Conservation (phyloP, 192 early-diverging fungal species). For the Linnemannia hyalina region DNA sequence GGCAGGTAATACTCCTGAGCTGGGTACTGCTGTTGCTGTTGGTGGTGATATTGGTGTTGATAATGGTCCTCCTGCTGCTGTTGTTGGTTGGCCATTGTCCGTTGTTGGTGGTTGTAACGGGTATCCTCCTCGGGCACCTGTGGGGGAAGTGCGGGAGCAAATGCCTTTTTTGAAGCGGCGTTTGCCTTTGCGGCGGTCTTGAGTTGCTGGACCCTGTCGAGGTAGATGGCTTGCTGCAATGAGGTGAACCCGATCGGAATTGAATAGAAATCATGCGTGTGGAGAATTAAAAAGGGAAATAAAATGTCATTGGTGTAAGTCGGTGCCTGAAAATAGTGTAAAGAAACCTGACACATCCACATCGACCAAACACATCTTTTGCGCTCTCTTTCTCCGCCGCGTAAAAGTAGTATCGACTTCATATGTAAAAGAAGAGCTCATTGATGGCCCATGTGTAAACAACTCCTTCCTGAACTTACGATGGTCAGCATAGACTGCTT, state of each 20-base stretch:
- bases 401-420: not conserved
- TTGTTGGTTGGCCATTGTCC: not conserved
- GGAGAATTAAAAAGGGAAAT: conserved; percentile 12
- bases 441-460: not conserved
- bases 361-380: not conserved
- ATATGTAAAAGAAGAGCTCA: not conserved
- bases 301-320: conserved; percentile 4
- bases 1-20: not conserved
- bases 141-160: not conserved
- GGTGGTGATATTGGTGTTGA: not conserved
- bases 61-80: conserved; percentile 19
- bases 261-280: not conserved
- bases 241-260: not conserved
- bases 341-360: not conserved
- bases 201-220: conserved; percentile 37
- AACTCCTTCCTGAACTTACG: conserved; percentile 23
- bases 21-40: conserved; percentile 1
- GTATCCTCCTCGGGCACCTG: not conserved
- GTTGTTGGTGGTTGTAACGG: not conserved
- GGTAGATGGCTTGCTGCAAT: conserved; percentile 52
- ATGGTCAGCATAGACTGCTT: conserved; percentile 55
- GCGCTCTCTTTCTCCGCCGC: not conserved
- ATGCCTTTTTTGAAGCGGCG: not conserved
- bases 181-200: conserved; percentile 14
- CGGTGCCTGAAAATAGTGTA: conserved; percentile 21